A percentile compares a stretch with the other conserved stretches of the same genome.
phyloP scores from a whole-genome alignment of 2,329 filamentous ascomycete genomes.

The Penicillium aurantiogriseum region DNA sequence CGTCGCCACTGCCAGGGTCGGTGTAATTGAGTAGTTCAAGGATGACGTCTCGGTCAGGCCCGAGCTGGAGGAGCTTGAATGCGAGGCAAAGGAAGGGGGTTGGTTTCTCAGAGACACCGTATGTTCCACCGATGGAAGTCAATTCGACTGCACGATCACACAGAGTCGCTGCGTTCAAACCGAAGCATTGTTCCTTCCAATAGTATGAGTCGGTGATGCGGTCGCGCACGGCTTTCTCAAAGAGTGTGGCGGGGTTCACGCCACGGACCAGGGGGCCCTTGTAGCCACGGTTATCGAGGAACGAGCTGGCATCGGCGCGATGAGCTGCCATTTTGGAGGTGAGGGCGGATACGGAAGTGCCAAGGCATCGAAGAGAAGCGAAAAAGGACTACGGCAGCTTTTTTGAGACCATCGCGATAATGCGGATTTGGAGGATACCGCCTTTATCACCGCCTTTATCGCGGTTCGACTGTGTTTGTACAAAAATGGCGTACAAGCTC shows the following conservation, averaged over 20 bases:
- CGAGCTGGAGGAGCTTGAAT: constrained; percentile 90
- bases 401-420: background rate
- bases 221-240: constrained; percentile 93
- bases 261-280: constrained; percentile 74
- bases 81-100: constrained; percentile 88
- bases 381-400: background rate
- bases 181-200: constrained; percentile 99
- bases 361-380: constrained; percentile 3
- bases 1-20: constrained; percentile 62
- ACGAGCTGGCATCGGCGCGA: constrained; percentile 70
- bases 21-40: constrained; percentile 75
- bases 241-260: constrained; percentile 89
- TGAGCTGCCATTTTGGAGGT: constrained; percentile 51
- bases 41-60: constrained; percentile 74
- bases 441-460: background rate
- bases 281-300: constrained; percentile 90
- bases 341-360: background rate
- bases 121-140: constrained; percentile 81
- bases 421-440: background rate
- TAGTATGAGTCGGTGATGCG: constrained; percentile 95
- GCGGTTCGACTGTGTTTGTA: background rate
- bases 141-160: constrained; percentile 88
- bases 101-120: constrained; percentile 78
- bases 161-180: constrained; percentile 75
- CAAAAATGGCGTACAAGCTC: background rate